Conservation (phyloP, 768 basidiomycete species). For the Mycena kentingensis region DNA sequence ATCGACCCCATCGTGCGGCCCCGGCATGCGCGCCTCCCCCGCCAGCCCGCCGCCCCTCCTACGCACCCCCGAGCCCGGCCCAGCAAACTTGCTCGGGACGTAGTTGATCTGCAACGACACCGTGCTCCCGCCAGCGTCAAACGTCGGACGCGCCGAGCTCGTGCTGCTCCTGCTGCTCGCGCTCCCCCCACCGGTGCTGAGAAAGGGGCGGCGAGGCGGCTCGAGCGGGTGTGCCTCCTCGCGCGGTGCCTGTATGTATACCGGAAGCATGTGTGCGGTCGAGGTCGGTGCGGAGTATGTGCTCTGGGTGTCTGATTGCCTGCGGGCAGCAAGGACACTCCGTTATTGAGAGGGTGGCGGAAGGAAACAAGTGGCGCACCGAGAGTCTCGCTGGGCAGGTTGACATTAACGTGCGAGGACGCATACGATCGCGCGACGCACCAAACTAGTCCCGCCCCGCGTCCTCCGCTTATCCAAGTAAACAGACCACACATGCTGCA, state of each 20-base stretch:
- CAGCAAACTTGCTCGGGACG: constrained; percentile 62
- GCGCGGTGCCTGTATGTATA: too few species aligned
- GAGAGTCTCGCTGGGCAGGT: too few species aligned
- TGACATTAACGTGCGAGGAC: too few species aligned
- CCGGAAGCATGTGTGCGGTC: constrained; percentile 6
- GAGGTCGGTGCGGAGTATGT: constrained; percentile 9
- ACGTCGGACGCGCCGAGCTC: constrained; percentile 18
- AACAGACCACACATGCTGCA: constrained; percentile 57
- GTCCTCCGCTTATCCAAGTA: constrained; percentile 46
- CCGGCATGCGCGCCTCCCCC: constrained; percentile 42
- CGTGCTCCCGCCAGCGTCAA: constrained; percentile 11
- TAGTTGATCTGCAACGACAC: constrained; percentile 54
- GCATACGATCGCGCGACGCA: too few species aligned
- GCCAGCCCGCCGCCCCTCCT: constrained; percentile 56
- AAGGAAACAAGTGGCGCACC: too few species aligned
- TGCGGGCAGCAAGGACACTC: too few species aligned
- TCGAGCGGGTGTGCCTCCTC: too few species aligned
- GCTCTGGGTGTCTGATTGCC: constrained; percentile 9
- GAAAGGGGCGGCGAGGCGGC: constrained; percentile 18
- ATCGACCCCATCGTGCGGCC: constrained; percentile 36
- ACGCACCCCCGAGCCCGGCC: constrained; percentile 29
- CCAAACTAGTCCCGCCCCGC: background rate
- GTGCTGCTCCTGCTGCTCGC: constrained; percentile 19
- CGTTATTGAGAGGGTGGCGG: too few species aligned
- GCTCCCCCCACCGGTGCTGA: background rate